phyloP scores from a whole-genome alignment of 1,284 basidiomycete species.

The Fistulina hepatica region DNA sequence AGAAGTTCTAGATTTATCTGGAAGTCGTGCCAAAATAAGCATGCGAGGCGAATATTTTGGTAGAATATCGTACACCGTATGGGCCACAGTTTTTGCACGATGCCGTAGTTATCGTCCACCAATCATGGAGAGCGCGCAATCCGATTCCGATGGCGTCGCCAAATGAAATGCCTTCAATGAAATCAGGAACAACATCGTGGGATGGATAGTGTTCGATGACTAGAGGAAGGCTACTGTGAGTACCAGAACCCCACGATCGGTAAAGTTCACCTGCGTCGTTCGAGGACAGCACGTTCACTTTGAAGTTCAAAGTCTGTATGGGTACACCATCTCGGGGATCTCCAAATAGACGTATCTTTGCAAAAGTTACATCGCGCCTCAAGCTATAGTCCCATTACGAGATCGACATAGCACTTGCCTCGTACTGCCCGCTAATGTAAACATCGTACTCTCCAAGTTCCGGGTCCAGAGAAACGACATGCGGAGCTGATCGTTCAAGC shows the following conservation, averaged over 20 bases:
- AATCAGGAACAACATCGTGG: conserved; percentile 50
- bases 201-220: conserved; percentile 30
- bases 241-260: no score
- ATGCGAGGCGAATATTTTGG: no score
- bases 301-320: conserved; percentile 38
- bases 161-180: conserved; percentile 58
- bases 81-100: conserved; percentile 17
- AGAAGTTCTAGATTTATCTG: no score
- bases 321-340: conserved; percentile 48
- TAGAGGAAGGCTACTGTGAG: no score
- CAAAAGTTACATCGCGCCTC: neutral
- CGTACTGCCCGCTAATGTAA: conserved; percentile 60
- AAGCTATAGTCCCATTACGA: neutral
- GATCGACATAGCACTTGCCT: conserved; percentile 37
- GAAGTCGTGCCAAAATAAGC: no score
- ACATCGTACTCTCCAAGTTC: conserved; percentile 45
- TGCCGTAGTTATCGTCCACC: conserved; percentile 36
- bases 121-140: conserved; percentile 39
- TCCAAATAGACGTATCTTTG: conserved; percentile 68
- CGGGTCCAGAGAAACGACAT: conserved; percentile 34
- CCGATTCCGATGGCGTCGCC: conserved; percentile 56
- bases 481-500: conserved; percentile 38
- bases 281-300: conserved; percentile 29
- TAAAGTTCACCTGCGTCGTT: no score
- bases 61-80: no score